phyloP scores from a whole-genome alignment of 2,329 filamentous ascomycete genomes.

The Colletotrichum cordylinicola region DNA sequence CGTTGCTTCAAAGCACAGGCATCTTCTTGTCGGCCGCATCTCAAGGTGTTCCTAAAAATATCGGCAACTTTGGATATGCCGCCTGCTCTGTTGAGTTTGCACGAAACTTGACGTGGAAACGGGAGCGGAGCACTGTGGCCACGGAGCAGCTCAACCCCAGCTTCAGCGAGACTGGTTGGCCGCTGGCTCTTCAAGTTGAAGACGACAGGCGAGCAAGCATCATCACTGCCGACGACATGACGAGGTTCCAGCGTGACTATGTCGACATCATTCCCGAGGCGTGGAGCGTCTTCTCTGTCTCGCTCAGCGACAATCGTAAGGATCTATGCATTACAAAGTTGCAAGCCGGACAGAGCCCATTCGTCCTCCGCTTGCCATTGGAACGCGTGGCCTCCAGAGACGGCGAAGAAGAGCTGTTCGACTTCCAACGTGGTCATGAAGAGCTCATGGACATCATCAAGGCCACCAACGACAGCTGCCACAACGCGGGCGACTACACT shows the following conservation, averaged over 20 bases:
- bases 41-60: constrained; percentile 48
- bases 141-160: constrained; percentile 22
- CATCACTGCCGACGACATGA: constrained; percentile 56
- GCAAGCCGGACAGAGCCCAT: constrained; percentile 75
- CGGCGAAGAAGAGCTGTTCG: constrained; percentile 78
- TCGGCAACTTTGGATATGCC: constrained; percentile 61
- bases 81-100: constrained; percentile 73
- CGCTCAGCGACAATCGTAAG: constrained; percentile 79
- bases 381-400: constrained; percentile 83
- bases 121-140: constrained; percentile 59
- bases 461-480: constrained; percentile 83
- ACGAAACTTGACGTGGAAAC: constrained; percentile 70
- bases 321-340: constrained; percentile 92
- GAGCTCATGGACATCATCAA: constrained; percentile 86
- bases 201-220: constrained; percentile 47
- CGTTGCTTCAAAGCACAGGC: constrained; percentile 68
- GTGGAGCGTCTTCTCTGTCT: constrained; percentile 89
- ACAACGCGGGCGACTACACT: constrained; percentile 70
- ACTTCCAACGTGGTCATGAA: constrained; percentile 78
- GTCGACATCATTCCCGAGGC: constrained; percentile 81
- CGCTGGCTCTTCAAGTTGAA: constrained; percentile 15
- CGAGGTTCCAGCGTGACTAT: constrained; percentile 78
- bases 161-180: constrained; percentile 42
- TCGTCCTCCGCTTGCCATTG: constrained; percentile 86
- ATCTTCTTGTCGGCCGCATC: constrained; percentile 70